Evolutionary conservation across 257 asterid genomes (phyloP).

Genomic region (Fraxinus excelsior): DNA sequence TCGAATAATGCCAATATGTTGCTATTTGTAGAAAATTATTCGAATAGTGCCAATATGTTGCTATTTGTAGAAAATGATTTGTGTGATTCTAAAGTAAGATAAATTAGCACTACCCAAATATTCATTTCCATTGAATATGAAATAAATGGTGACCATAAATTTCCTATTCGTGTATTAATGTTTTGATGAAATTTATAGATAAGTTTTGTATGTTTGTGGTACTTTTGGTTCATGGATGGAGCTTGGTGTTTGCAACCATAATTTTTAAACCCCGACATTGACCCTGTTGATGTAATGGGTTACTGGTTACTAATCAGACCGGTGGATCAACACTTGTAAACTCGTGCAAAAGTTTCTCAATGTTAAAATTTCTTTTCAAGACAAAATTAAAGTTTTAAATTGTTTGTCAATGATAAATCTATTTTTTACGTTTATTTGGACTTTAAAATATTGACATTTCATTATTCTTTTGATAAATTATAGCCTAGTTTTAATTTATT

Average conservation of each 20-base stretch:
- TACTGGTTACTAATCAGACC: too few relatives aligned
- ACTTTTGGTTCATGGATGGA: constrained; percentile 20
- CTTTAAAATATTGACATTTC: too few relatives aligned
- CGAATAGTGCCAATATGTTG: constrained; percentile 18
- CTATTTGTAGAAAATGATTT: constrained; percentile 24
- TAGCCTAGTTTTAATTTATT: too few relatives aligned
- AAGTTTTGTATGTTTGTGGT: constrained; percentile 19
- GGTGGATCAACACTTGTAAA: too few relatives aligned
- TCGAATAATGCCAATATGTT: constrained; percentile 21
- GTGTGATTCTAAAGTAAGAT: constrained; percentile 21
- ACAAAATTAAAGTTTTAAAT: too few relatives aligned
- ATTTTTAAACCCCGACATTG: background rate
- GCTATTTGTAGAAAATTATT: constrained; percentile 25
- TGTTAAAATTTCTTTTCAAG: too few relatives aligned
- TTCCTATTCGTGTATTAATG: constrained; percentile 15
- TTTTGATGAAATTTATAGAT: constrained; percentile 13
- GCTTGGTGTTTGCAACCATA: background rate
- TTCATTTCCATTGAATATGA: constrained; percentile 30
- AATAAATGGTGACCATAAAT: constrained; percentile 29
- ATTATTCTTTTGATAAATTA: too few relatives aligned
- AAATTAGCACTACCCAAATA: constrained; percentile 17
- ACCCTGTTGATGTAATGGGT: background rate
- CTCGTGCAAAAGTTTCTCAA: too few relatives aligned
- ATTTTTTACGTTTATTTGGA: too few relatives aligned
- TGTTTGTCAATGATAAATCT: too few relatives aligned